Base-by-base conservation (phyloP, 495 filamentous ascomycete species). In the Penicillium diatomitis region DNA sequence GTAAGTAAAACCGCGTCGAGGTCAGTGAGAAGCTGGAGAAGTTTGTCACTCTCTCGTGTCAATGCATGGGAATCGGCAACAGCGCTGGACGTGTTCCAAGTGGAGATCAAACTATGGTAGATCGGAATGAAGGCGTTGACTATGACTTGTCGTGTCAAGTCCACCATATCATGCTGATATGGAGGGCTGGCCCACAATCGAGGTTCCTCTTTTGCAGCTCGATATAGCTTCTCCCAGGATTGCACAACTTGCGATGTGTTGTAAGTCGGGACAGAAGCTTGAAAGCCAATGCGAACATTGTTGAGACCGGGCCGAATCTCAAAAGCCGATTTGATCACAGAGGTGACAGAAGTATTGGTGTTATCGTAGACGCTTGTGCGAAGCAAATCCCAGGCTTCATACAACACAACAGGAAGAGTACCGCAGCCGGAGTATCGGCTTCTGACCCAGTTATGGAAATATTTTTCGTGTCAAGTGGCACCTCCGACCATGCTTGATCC, bases 321-420 rank as follows among this genome's bases (percentile, higher is more conserved):
- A 43, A 73, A 57, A 42, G 75, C 72, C 8, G 74, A 69, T 52
- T 76, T 76, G 5, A 67, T 57, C 7, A 77, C 74, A 2, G 72
- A 62, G 45, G 55, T 58, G 3, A 64, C 53, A 2, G 51, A 60
- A n/a, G 73, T 51, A 45, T 79, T 66, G 0, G 72, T 77, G 58
- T 78, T 79, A 55, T 76, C 75, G 52, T 72, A 79, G 0, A 74
- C 72, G 2, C 69, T 72, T 8, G 63, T 65, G 36, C 72, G 65
- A 50, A 78, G 54, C 5, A 59, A 51, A 5, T 79, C 73, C 75
- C 74, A 79, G 2, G 73, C 71, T 30, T 51, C 50, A 49, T 74
- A 75, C 0, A 77, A 48, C 1, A 51, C 58, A 3, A 51, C 33
- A 0, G 73, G 72, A 20, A 74, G 49, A 0, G 49, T 38, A 8